Evolutionary conservation across 108 stramenopile genomes (phyloP), one percentile per base, ranked within the genome.

Genomic region (Cyclotella sp.): DNA sequence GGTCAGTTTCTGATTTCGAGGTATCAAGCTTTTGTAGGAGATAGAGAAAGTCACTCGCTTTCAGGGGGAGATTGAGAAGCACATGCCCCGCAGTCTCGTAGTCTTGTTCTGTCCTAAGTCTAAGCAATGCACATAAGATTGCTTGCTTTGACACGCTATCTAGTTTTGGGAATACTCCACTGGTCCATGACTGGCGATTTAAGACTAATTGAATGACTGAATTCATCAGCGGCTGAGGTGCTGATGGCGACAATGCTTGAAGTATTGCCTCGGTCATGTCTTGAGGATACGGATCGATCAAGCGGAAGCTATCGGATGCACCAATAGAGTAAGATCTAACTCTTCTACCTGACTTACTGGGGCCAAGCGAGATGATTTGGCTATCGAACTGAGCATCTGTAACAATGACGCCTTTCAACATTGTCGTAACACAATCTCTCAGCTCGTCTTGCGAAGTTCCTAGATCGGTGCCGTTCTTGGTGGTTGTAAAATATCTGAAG

Each of bases 301-400:
- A 55, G 12, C 52, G 58, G 39, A 82, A 61, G 26, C 72, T 63
- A 51, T 87, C 86, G 43, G 66, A 78, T 24, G 84, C 83, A 41
- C 92, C 91, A 75, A 95, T 72, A 7, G 95, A 93, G 69, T 95
- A 93, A 11, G 92, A 93, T 29, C 92, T 67, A 28, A 69, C 58
- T 71, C 95, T 65, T n/a, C 88, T 76, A 24, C 95, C 92, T n/a
- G 67, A 63, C 45, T 66, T 59, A n/a, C 82, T 62, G 9, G 95
- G 92, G 11, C 95, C 95, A 34, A 93, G 82, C 0, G 87, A 87
- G 49, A 95, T 92, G 40, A 85, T 64, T 45, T 43, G 82, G 39
- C 90, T 75, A 28, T 63, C 73, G 39, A 73, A 60, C 21, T 73
- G 70, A 26, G 85, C 41, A 55, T 78, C 74, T 24, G 76, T 62